Evolutionary conservation across 2,329 filamentous ascomycete species (phyloP).

Genomic region (Pseudomassariella vexata): DNA sequence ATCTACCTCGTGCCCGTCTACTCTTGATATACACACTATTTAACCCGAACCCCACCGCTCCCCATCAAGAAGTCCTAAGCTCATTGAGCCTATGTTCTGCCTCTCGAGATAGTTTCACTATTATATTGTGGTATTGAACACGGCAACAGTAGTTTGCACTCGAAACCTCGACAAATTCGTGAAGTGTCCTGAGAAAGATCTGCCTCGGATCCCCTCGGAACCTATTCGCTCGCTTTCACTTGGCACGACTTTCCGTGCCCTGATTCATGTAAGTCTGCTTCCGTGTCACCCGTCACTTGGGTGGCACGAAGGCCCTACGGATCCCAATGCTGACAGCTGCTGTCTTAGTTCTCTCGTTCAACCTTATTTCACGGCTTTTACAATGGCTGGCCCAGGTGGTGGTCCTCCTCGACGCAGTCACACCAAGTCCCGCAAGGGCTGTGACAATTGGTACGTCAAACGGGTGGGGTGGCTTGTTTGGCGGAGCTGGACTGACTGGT

Average conservation of each 20-base stretch:
- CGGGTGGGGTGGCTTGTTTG: constrained; percentile 3
- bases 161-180: constrained; percentile 11
- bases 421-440: constrained; percentile 98
- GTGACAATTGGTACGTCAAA: constrained; percentile 81
- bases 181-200: constrained; percentile 15
- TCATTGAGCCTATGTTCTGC: too few species aligned
- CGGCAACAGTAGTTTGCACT: constrained; percentile 7
- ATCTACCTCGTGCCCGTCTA: too few species aligned
- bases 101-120: too few species aligned
- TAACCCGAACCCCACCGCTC: too few species aligned
- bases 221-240: constrained; percentile 23
- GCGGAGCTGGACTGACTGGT: constrained; percentile 11
- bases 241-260: constrained; percentile 19
- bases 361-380: constrained; percentile 23
- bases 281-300: not conserved
- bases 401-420: constrained; percentile 86
- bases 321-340: constrained; percentile 14
- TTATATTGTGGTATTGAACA: not conserved
- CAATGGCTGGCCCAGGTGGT: constrained; percentile 91
- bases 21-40: too few species aligned
- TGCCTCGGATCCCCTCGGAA: constrained; percentile 14
- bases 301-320: too few species aligned
- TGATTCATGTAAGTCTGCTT: constrained; percentile 20
- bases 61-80: too few species aligned
- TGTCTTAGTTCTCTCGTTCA: constrained; percentile 29